phyloP scores from a whole-genome alignment of 2,329 filamentous ascomycete genomes.

The Beauveria australis region DNA sequence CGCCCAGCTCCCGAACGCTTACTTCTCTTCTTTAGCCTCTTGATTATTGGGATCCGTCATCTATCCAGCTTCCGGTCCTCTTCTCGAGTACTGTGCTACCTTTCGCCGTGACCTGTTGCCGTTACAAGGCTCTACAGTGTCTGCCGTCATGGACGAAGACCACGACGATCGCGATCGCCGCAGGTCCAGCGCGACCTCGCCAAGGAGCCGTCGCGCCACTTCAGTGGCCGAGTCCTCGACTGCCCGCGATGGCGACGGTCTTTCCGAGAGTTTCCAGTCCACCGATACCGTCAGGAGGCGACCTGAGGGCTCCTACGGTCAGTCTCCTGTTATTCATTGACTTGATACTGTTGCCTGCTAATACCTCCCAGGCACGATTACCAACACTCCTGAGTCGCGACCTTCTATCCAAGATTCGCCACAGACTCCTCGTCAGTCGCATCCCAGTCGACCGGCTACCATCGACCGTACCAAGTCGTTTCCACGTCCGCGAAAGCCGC shows the following conservation, averaged over 20 bases:
- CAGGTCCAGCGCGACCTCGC: slow-evolving; percentile 27
- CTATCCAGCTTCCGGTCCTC: not conserved
- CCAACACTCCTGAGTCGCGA: slow-evolving; percentile 1
- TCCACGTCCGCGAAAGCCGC: slow-evolving; percentile 59
- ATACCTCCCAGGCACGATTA: slow-evolving; percentile 24
- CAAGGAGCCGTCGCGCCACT: slow-evolving; percentile 38
- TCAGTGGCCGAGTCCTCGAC: slow-evolving; percentile 29
- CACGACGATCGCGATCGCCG: slow-evolving; percentile 1
- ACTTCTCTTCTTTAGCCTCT: not conserved
- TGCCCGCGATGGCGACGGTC: slow-evolving; percentile 32
- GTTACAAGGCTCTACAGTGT: not conserved
- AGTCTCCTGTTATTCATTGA: slow-evolving; percentile 16
- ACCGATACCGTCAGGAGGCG: slow-evolving; percentile 52
- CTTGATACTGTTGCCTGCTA: not conserved
- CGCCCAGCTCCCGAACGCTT: not conserved
- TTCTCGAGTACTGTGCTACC: not conserved
- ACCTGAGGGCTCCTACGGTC: slow-evolving; percentile 50
- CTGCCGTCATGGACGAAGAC: slow-evolving; percentile 2
- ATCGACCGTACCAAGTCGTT: slow-evolving; percentile 40
- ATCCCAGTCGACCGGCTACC: slow-evolving; percentile 31
- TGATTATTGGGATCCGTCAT: not conserved
- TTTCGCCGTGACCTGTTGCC: not conserved
- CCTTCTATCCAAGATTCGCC: not conserved
- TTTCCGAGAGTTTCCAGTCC: slow-evolving; percentile 49
- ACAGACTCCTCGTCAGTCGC: slow-evolving; percentile 7